Conservation (phyloP, 1,139 yeast species). For the Debaryomyces nepalensis region DNA sequence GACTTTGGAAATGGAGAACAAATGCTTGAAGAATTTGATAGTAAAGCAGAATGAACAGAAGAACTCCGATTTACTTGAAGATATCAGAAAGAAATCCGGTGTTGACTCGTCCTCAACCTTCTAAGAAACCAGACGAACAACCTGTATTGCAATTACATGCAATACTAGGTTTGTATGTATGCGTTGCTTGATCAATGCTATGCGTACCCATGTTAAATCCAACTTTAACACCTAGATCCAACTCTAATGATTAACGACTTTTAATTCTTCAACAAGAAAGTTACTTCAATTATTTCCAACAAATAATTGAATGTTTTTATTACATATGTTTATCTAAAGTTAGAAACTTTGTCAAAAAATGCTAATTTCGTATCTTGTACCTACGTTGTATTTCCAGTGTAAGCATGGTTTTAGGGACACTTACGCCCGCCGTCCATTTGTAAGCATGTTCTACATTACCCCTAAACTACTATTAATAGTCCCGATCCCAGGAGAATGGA, state of each 20-base stretch:
- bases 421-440: no score
- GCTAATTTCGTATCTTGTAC: neutral
- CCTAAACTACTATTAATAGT: no score
- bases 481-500: no score
- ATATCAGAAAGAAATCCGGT: slow-evolving; percentile 47
- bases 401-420: no score
- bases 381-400: slow-evolving; percentile 12
- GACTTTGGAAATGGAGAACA: slow-evolving; percentile 78
- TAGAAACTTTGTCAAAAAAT: slow-evolving; percentile 4
- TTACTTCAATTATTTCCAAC: slow-evolving; percentile 14
- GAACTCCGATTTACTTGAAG: slow-evolving; percentile 44
- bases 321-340: slow-evolving; percentile 8
- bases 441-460: no score
- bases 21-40: slow-evolving; percentile 58
- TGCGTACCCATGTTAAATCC: slow-evolving; percentile 14
- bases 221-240: slow-evolving; percentile 16
- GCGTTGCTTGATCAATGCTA: neutral
- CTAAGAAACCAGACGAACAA: slow-evolving; percentile 29
- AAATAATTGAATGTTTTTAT: slow-evolving; percentile 12
- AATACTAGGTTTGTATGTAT: neutral
- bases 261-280: slow-evolving; percentile 13
- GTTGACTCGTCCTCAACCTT: slow-evolving; percentile 37
- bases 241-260: slow-evolving; percentile 17
- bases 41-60: slow-evolving; percentile 53
- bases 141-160: neutral